Conservation (phyloP, 2,329 filamentous ascomycete genomes). For the Incumbomyces delicatus region DNA sequence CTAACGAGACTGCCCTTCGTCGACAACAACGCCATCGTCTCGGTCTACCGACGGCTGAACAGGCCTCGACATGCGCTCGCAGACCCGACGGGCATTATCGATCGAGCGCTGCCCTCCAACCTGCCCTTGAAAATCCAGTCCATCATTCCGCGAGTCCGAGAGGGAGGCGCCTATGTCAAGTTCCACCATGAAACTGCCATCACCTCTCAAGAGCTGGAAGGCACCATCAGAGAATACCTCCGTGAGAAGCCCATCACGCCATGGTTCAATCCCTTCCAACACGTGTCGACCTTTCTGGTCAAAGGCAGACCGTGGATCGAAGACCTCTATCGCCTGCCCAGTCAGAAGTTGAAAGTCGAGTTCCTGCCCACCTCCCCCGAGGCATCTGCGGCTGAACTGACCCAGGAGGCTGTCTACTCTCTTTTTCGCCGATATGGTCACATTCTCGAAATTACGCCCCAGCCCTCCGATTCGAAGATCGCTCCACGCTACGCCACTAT, state of each 20-base stretch:
- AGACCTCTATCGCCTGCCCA: constrained; percentile 76
- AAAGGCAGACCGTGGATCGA: constrained; percentile 86
- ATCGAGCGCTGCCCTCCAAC: constrained; percentile 53
- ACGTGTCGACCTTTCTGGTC: constrained; percentile 63
- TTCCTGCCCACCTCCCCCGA: constrained; percentile 68
- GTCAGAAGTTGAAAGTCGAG: constrained; percentile 66
- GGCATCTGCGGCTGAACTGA: constrained; percentile 63
- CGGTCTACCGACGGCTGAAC: constrained; percentile 29
- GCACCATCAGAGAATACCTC: constrained; percentile 53
- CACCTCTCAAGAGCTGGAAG: constrained; percentile 48
- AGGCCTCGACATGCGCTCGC: constrained; percentile 43
- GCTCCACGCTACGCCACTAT: constrained; percentile 70
- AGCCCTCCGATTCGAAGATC: constrained; percentile 78
- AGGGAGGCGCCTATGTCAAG: constrained; percentile 90
- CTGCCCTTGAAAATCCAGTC: constrained; percentile 63
- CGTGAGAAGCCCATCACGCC: constrained; percentile 64
- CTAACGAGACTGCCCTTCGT: constrained; percentile 44
- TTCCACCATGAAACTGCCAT: constrained; percentile 50
- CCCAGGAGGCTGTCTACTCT: constrained; percentile 76
- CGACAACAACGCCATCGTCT: constrained; percentile 27
- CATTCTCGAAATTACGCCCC: constrained; percentile 70
- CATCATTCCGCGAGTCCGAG: constrained; percentile 73
- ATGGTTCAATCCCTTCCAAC: constrained; percentile 78
- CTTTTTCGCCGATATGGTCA: constrained; percentile 87
- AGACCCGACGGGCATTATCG: constrained; percentile 46